Base-by-base conservation (phyloP, 441 rosid genomes). In the Daphne laureola region DNA sequence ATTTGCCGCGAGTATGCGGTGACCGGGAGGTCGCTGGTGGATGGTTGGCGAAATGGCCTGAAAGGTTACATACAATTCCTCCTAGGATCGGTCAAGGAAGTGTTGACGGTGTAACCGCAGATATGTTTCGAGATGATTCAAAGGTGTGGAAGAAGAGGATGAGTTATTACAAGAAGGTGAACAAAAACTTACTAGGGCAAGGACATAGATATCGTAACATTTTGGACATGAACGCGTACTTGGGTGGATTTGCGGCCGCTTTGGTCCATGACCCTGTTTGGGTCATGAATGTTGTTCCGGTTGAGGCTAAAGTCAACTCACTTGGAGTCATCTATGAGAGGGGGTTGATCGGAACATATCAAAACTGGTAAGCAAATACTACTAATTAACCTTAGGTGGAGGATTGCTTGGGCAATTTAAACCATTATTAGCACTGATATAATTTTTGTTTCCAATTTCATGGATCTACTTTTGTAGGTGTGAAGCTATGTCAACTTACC, bases 401-500 rank as follows among this genome's bases (percentile, higher is more conserved):
- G 16, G 8, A 36, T 42, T 16, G 41, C 3, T 55, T 8, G 35
- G 35, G 47, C 50, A 13, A 26, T 31, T 15, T 54, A 3, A 3
- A 26, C 26, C 25, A 21, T 21, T 21, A 3, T 21, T 21, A 2
- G 25, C 25, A 2, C 0, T 21, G 25, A 2, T 21, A 21, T 21
- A 21, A 21, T 21, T 13, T 46, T 15, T 48, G 5, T 42, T 16
- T 6, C 4, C 7, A 31, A 14, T n/a, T 14, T 26, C 53, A 27
- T 31, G 12, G 25, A 21, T 21, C 25, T 21, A 21, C 14, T 18
- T 14, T 6, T 59, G 45, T 67, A 86, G 97, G 97, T 87, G 96
- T 15, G 96, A 90, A 71, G 96, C 97, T 46, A 83, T 87, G 90
- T 90, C 97, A 12, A 87, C 96, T 14, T 90, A 90, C 73, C 96